A percentile compares a stretch with the other conserved stretches of the same genome.
phyloP scores from a whole-genome alignment of 305 asterid genomes.

The Fraxinus sp. region DNA sequence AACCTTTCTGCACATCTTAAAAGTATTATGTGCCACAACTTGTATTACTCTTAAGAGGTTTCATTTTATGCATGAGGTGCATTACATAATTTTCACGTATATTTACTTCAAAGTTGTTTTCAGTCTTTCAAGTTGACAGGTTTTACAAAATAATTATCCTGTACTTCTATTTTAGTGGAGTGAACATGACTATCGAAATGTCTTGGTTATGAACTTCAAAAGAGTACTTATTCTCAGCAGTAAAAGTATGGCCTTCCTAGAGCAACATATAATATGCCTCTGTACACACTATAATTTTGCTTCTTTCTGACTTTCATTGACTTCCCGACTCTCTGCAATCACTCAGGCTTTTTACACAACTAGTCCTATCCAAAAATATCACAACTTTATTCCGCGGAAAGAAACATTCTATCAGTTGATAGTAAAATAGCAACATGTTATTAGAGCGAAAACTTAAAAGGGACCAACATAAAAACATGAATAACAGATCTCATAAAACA shows the following conservation, averaged over 20 bases:
- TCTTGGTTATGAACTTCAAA: not conserved
- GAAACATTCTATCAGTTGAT: constrained; percentile 12
- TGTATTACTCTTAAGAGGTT: not conserved
- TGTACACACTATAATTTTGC: not conserved
- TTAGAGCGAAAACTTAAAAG: constrained; percentile 10
- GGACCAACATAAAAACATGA: not conserved
- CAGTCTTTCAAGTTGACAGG: constrained; percentile 1
- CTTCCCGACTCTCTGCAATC: not conserved
- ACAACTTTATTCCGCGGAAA: not conserved
- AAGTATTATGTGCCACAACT: not conserved
- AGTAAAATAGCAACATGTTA: constrained; percentile 10
- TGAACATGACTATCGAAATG: not conserved
- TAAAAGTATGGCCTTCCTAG: constrained; percentile 6
- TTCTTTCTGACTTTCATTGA: not conserved
- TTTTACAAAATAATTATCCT: not conserved
- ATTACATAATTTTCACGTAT: not conserved
- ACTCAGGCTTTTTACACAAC: not conserved
- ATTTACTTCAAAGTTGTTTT: not conserved
- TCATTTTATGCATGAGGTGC: not conserved
- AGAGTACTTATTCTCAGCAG: not conserved
- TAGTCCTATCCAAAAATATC: not conserved
- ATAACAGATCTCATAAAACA: not conserved
- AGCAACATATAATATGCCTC: not conserved
- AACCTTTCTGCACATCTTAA: not conserved
- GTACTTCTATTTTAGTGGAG: not conserved